Base-by-base conservation (phyloP, 2,329 filamentous ascomycete species). In the Penicillium olsonii region DNA sequence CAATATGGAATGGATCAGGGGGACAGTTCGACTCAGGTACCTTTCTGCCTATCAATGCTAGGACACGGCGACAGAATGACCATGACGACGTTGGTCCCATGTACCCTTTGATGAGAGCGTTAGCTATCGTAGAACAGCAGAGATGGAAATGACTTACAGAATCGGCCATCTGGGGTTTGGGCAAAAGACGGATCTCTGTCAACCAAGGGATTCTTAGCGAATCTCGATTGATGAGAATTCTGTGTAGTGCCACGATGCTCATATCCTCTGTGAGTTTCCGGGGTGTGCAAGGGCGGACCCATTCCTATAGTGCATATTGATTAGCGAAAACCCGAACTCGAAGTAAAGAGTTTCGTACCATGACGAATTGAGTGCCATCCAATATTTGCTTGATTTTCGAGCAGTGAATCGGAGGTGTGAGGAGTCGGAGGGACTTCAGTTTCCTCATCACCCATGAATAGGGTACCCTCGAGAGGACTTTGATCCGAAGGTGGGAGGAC, bases 21-120 rank as follows among this genome's bases (percentile, higher is more conserved):
- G 56, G 59, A 37, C 55, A 62, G 15, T 63, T 65, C 1, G 65
- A 61, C n/a, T 68, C 66, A 1, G 67, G 65, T 5, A 68, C 58
- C 31, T 61, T 60, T 42, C 66, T 60, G 3, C 68, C 67, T 24
- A 70, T 62, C 0, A 70, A 50, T 17, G 61, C 61, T 7, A 70
- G 45, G 2, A 70, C 68, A 4, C 68, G 61, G 19, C 67, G 64
- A 41, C 66, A 69, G 38, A 70, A 69, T 4, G 68, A 68, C 68
- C 68, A 70, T 18, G 67, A 68, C 2, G 67, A 70, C 1, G 67
- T 67, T 2, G 68, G 67, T 1, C 67, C 68, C 62, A 68, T 68
- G 45, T 68, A 68, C 66, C 66, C 66, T 68, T 20, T 2, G 7
- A 14, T 31, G 10, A 22, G 14, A 10, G 8, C 3, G 22, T 54